Evolutionary conservation across 805 yeast genomes (phyloP), one percentile per base, ranked within the genome.

Genomic region (Priceomyces medius): DNA sequence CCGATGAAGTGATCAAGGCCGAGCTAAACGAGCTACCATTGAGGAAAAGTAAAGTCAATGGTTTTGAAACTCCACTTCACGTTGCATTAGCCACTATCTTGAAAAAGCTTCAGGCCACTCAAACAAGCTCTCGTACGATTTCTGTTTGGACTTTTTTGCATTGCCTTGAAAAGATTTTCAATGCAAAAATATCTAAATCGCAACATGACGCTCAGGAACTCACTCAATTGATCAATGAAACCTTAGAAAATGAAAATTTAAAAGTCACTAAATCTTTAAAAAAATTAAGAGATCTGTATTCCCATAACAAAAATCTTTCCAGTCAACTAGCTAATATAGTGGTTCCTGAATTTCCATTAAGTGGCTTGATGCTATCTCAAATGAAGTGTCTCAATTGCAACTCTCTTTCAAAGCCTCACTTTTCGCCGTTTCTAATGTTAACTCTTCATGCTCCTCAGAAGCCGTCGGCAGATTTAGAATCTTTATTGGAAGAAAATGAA

Each of bases 171-270:
- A 61, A 60, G 7, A 81, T 85, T 12, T 85, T 83, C 63, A 77
- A 81, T 41, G 81, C 90, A 3, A 80, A 78, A 48, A 82, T 93
- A 20, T 82, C 95, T 2, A 68, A 51, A 26, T 79, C 78, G 35
- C 99, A 93, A 60, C 96, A 91, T 55, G 99, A 91, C 65, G 97
- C 98, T 0, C 97, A 93, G 53, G 99, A 91, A 55, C 71, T 93
- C 48, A 76, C 91, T 21, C 96, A 88, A 57, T 63, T 88, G 39
- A 73, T 90, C 16, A 65, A 91, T 17, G 96, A 90, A 53, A 82
- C 91, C 0, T 66, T 93, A 38, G 81, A 84, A 38, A 74, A 73
- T 41, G 97, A 91, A 56, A 72, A 77, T 49, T 52, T 66, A 7
- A 64, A 62, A 33, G 44, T 81, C 35, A 61, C 58, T 24, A 67